Evolutionary conservation across 306 rosid genomes (phyloP), one percentile per base, ranked within the genome.

Genomic region (Oemleria cerasiformis): DNA sequence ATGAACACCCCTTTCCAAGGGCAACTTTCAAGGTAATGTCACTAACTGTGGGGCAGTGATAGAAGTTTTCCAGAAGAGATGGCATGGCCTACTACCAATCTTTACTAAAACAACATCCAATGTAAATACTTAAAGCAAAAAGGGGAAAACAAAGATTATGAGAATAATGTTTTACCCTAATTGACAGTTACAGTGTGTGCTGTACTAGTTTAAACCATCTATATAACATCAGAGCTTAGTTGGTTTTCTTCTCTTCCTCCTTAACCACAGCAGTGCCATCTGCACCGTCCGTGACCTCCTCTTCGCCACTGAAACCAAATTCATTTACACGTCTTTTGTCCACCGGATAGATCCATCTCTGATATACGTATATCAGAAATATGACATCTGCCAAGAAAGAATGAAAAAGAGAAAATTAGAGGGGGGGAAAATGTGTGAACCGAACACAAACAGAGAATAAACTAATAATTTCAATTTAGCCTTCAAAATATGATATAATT

Each of bases 191-290:
- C 56, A 74, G 70, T 21, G 30, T 30, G 68, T 47, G 68, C 76
- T 71, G 80, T 74, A 81, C 64, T 72, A 58, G 48, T 25, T 23
- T 49, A 20, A 57, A 50, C 20, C 39, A 57, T 70, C 73, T 72
- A 42, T 67, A 58, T 54, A 80, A 67, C 83, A 76, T 79, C 75
- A 55, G 8, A 74, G 74, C 74, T 87, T 79, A 93, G 48, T 93
- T 93, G 70, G 98, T 93, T 80, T 93, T 93, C 96, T 93, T 93
- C 77, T 90, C 97, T 6, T 87, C 96, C 74, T 87, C 97, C 70
- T 77, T 80, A 17, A 88, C 72, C 38, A 85, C 83, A 41, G 87
- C 82, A 23, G 64, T 71, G 20, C 38, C 73, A 38, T 17, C 78
- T 4, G 88, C 79, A 63, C 83, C 71, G 39, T 67, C 86, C 2